Evolutionary conservation across 106 monocot genomes (phyloP).

Genomic region (Dioscorea dumetorum): DNA sequence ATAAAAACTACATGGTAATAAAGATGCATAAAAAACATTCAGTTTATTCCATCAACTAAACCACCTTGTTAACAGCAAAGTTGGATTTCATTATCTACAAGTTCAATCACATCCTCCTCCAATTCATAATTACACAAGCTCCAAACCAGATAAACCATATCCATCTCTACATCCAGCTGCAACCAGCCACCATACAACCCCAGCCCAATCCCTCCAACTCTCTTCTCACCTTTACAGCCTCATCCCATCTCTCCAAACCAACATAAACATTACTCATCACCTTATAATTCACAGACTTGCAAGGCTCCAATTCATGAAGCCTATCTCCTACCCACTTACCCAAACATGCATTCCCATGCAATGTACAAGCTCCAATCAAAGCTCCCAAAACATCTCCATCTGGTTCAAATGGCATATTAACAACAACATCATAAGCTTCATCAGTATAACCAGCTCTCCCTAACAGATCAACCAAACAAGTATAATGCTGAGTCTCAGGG

Average conservation of each 20-base stretch:
- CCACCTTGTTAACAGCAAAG: too few relatives aligned
- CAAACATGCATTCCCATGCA: slow-evolving; percentile 29
- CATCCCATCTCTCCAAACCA: slow-evolving; percentile 24
- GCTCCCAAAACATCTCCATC: slow-evolving; percentile 44
- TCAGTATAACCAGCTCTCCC: slow-evolving; percentile 42
- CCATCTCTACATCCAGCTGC: slow-evolving; percentile 37
- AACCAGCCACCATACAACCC: slow-evolving; percentile 28
- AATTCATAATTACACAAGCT: too few relatives aligned
- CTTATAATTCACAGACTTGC: slow-evolving; percentile 27
- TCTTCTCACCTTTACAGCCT: slow-evolving; percentile 29
- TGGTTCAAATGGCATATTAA: slow-evolving; percentile 20
- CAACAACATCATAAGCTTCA: slow-evolving; percentile 36
- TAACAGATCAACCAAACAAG: slow-evolving; percentile 61
- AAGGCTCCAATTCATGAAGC: slow-evolving; percentile 32
- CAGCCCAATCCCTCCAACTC: slow-evolving; percentile 20
- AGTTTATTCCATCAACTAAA: too few relatives aligned
- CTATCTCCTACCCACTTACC: slow-evolving; percentile 42
- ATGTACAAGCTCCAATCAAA: slow-evolving; percentile 51
- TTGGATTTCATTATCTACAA: too few relatives aligned
- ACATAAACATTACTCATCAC: slow-evolving; percentile 40
- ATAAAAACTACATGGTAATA: too few relatives aligned
- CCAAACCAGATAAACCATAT: too few relatives aligned
- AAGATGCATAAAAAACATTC: too few relatives aligned
- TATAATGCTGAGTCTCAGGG: slow-evolving; percentile 35
- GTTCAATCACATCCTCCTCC: too few relatives aligned